phyloP scores from a whole-genome alignment of 345 rosid genomes.

The Eucalyptus victrix region DNA sequence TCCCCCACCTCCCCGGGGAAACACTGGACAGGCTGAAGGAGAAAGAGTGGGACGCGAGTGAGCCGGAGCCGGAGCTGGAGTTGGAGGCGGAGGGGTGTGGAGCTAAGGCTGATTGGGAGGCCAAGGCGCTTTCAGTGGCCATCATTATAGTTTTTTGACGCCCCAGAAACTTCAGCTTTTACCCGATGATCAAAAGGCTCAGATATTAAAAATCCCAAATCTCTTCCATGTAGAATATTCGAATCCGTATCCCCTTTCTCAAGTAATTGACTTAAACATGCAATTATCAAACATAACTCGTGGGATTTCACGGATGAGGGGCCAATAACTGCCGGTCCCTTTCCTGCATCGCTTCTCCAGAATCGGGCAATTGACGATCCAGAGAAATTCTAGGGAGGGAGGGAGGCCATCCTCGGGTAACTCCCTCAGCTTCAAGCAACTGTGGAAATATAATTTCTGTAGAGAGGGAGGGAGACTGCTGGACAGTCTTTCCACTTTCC shows the following conservation, averaged over 20 bases:
- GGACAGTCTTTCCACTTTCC: not conserved
- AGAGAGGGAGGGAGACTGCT: not conserved
- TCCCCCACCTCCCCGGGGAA: no score
- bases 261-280: no score
- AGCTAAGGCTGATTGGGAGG: no score
- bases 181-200: no score
- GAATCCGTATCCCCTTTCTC: no score
- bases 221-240: no score
- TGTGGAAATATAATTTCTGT: accelerated
- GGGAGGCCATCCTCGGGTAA: not conserved
- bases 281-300: not conserved
- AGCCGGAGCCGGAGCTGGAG: not conserved
- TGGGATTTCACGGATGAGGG: not conserved
- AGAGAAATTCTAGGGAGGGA: no score
- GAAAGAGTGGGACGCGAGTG: not conserved
- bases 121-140: not conserved
- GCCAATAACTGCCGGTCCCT: not conserved
- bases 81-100: no score
- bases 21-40: not conserved
- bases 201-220: no score
- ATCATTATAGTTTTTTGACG: not conserved
- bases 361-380: no score
- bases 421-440: not conserved
- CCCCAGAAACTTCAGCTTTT: no score
- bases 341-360: no score